Evolutionary conservation across 495 filamentous ascomycete genomes (phyloP).

Genomic region (Aspergillus cavernicola): DNA sequence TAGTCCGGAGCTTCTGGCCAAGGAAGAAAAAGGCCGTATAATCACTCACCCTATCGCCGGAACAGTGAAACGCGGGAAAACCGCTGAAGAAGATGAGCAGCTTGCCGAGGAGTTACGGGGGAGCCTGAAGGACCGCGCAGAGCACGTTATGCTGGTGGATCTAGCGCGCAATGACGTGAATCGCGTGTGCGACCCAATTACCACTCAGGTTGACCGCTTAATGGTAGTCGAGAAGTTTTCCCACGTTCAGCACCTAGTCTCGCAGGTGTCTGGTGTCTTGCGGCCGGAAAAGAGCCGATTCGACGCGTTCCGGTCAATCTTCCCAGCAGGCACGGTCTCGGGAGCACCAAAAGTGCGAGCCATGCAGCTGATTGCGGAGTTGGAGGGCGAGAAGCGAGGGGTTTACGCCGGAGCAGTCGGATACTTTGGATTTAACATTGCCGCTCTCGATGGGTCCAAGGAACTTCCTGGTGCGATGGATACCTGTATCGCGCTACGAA

Average conservation of each 20-base stretch:
- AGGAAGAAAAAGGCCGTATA: conserved; percentile 80
- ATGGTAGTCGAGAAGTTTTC: conserved; percentile 97
- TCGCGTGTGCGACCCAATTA: conserved; percentile 85
- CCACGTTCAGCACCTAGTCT: conserved; percentile 95
- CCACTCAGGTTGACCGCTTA: conserved; percentile 82
- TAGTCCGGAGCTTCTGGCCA: conserved; percentile 88
- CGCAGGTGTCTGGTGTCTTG: conserved; percentile 86
- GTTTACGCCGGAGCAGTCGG: conserved; percentile 97
- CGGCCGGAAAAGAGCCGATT: conserved; percentile 82
- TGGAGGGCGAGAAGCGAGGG: conserved; percentile 89
- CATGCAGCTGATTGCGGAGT: conserved; percentile 94
- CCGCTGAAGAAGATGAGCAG: conserved; percentile 70
- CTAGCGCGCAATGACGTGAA: conserved; percentile 95
- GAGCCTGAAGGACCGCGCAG: conserved; percentile 89
- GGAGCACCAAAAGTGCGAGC: conserved; percentile 94
- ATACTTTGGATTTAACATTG: conserved; percentile 55
- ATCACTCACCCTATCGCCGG: conserved; percentile 97
- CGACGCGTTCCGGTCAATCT: conserved; percentile 93
- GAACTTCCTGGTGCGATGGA: conserved; percentile 84
- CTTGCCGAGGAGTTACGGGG: conserved; percentile 74
- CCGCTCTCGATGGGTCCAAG: conserved; percentile 33
- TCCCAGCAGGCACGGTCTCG: conserved; percentile 90
- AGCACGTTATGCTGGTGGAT: conserved; percentile 99
- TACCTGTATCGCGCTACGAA: conserved; percentile 95
- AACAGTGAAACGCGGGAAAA: conserved; percentile 83